A percentile compares a stretch with the other conserved stretches of the same genome.
Evolutionary conservation across 768 basidiomycete species (phyloP).

Genomic region (Boletus reticulatus): DNA sequence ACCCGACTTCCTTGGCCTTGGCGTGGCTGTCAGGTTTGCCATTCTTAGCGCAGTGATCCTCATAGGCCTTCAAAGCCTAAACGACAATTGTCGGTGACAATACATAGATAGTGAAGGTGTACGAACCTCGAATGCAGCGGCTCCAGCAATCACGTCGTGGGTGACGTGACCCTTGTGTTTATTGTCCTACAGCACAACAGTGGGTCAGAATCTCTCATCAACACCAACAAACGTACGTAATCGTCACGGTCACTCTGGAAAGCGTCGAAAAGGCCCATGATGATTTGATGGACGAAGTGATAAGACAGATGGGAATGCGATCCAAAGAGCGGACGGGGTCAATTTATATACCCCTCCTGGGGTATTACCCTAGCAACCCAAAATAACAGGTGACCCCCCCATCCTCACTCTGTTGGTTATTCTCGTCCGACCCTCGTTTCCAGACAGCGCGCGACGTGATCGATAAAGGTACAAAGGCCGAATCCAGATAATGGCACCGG

Average conservation of each 20-base stretch:
- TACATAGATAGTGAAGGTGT: background rate
- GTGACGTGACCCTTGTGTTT: slow-evolving; percentile 7
- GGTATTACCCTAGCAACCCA: slow-evolving; percentile 14
- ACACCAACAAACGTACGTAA: slow-evolving; percentile 3
- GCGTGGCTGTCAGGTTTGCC: slow-evolving; percentile 23
- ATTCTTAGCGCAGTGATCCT: slow-evolving; percentile 8
- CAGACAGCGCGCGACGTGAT: slow-evolving; percentile 11
- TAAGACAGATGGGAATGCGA: background rate
- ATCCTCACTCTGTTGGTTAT: slow-evolving; percentile 7
- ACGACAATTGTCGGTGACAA: background rate
- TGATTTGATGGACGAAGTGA: background rate
- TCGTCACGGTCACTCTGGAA: background rate
- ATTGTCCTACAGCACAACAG: slow-evolving; percentile 1
- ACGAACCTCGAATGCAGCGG: slow-evolving; percentile 18
- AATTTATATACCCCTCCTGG: slow-evolving; percentile 21
- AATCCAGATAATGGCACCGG: background rate
- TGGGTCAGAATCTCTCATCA: background rate
- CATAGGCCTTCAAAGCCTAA: slow-evolving; percentile 20
- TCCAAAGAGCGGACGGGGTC: background rate
- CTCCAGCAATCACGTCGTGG: slow-evolving; percentile 22
- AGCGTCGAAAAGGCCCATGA: slow-evolving; percentile 7
- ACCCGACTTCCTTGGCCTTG: slow-evolving; percentile 18
- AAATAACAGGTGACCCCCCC: slow-evolving; percentile 6
- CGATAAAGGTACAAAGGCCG: slow-evolving; percentile 18
- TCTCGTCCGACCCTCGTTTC: slow-evolving; percentile 9